Conservation (phyloP, 768 basidiomycete genomes). For the Lactarius sp. region DNA sequence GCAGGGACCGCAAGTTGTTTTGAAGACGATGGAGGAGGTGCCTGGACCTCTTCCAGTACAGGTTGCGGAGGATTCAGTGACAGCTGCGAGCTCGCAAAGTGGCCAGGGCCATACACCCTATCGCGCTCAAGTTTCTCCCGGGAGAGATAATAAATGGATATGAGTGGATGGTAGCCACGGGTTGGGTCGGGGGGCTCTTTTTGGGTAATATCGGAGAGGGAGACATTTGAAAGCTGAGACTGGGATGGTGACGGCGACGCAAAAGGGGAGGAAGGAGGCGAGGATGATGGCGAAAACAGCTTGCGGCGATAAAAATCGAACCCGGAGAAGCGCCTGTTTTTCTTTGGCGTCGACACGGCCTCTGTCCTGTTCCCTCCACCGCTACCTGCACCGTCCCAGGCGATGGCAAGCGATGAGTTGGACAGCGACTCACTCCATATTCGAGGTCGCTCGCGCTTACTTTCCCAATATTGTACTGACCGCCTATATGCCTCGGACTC, state of each 20-base stretch:
- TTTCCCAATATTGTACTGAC: conserved; percentile 75
- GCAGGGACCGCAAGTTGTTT: conserved; percentile 27
- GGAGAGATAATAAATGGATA: conserved; percentile 95
- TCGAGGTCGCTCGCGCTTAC: conserved; percentile 42
- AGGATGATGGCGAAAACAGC: conserved; percentile 57
- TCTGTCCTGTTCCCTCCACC: conserved; percentile 15
- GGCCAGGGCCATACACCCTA: conserved; percentile 85
- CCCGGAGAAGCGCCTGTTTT: conserved; percentile 84
- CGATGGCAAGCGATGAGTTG: conserved; percentile 65
- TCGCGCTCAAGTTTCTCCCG: conserved; percentile 95
- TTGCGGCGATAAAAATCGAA: conserved; percentile 94
- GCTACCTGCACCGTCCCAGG: conserved; percentile 42
- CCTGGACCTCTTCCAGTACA: conserved; percentile 24
- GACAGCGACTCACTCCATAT: conserved; percentile 57
- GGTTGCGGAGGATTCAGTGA: conserved; percentile 33
- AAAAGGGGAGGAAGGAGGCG: conserved; percentile 49
- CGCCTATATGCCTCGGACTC: conserved; percentile 72
- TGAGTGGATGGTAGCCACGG: conserved; percentile 86
- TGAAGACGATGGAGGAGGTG: conserved; percentile 22
- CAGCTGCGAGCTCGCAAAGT: conserved; percentile 90
- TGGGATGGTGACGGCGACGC: conserved; percentile 59
- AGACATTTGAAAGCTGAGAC: conserved; percentile 46
- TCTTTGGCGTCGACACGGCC: conserved; percentile 40
- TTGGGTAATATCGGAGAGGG: conserved; percentile 41
- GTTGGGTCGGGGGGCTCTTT: conserved; percentile 71